A percentile compares a stretch with the other conserved stretches of the same genome.
These are phyloP conservation scores for Aciculoconidium aculeatum DNA, from an alignment of 805 yeast species.

Conservation along the genomic window DNA sequence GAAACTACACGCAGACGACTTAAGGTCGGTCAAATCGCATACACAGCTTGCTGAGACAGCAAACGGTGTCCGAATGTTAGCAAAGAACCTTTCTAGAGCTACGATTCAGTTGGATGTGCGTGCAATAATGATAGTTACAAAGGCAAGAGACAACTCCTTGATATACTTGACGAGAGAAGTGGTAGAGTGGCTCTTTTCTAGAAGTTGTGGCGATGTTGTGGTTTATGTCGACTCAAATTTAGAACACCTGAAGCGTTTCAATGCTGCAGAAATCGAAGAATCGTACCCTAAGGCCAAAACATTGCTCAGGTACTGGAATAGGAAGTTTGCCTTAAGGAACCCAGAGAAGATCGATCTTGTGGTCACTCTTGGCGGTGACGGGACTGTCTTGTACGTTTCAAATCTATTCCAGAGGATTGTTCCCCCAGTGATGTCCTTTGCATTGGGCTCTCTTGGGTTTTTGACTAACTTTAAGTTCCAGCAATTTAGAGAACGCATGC, in stretches of 20 bases:
- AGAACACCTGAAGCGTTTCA: conserved; percentile 57
- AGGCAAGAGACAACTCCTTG: conserved; percentile 77
- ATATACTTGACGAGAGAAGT: conserved; percentile 72
- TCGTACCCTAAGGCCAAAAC: conserved; percentile 42
- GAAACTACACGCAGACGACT: conserved; percentile 33
- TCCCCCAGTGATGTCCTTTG: conserved; percentile 42
- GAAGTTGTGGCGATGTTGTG: conserved; percentile 24
- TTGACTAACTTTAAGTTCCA: conserved; percentile 77
- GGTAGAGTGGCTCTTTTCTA: conserved; percentile 64
- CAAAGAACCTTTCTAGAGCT: conserved; percentile 65
- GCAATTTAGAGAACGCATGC: conserved; percentile 55
- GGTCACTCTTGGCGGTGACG: conserved; percentile 43
- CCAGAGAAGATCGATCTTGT: conserved; percentile 41
- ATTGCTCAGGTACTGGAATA: conserved; percentile 64
- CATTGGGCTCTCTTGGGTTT: conserved; percentile 39
- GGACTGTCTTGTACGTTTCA: conserved; percentile 39
- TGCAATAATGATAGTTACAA: conserved; percentile 79
- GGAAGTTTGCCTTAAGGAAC: conserved; percentile 42
- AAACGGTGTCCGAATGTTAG: conserved; percentile 69
- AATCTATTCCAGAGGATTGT: conserved; percentile 40
- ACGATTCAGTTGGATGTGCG: conserved; percentile 65
- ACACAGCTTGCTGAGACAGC: conserved; percentile 76
- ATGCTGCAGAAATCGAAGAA: conserved; percentile 44
- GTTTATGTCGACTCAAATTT: conserved; percentile 75
- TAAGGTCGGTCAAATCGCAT: conserved; percentile 58